phyloP scores from a whole-genome alignment of 257 asterid genomes.

The Marsdenia floribunda region DNA sequence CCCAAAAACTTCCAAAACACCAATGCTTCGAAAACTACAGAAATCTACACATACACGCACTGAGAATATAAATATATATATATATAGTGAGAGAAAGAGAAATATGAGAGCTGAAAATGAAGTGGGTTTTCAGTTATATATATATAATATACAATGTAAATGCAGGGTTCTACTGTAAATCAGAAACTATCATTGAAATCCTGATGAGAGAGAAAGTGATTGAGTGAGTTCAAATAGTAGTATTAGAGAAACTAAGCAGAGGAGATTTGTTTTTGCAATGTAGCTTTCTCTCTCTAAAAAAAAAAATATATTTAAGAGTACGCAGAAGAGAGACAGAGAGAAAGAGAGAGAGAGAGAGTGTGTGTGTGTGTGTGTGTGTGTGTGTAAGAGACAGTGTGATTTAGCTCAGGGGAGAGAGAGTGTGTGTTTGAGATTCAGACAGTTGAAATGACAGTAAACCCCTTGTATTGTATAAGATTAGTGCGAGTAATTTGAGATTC shows the following conservation, averaged over 20 bases:
- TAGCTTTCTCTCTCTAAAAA: constrained; percentile 5
- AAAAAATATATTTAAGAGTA: neutral
- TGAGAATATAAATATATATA: neutral
- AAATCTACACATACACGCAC: constrained; percentile 2
- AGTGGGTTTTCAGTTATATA: neutral
- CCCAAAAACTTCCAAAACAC: constrained; percentile 1
- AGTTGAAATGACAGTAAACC: neutral
- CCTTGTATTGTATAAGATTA: neutral
- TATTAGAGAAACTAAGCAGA: neutral
- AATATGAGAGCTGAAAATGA: constrained; percentile 18
- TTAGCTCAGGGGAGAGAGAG: neutral
- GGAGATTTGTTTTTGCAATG: constrained; percentile 9
- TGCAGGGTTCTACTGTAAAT: constrained; percentile 18
- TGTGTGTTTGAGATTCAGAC: neutral
- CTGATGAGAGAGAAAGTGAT: constrained; percentile 12
- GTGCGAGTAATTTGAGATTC: too few relatives aligned
- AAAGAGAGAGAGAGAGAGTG: neutral
- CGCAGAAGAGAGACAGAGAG: neutral
- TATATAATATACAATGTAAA: neutral
- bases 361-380: neutral
- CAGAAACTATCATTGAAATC: neutral
- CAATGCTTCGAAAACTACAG: constrained; percentile 1
- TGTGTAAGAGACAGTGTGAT: neutral
- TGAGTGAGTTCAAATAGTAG: constrained; percentile 18
- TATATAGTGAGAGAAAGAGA: neutral